Percentiles rank a stretch among this genome's conserved stretches.
Evolutionary conservation across 192 early-diverging fungal genomes (phyloP).

Genomic region (Coemansia sp.): DNA sequence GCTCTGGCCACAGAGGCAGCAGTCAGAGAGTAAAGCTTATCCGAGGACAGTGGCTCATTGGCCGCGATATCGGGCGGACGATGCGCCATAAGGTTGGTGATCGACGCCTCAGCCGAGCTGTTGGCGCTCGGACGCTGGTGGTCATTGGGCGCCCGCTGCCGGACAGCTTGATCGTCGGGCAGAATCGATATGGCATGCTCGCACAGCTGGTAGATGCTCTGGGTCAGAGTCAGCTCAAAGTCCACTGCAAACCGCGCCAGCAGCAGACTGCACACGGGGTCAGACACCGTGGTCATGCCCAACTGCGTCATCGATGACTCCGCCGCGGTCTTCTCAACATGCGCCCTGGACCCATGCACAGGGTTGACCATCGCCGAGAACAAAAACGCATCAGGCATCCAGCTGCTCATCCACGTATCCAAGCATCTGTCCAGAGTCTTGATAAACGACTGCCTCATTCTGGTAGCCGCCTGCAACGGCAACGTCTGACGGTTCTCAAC

Average conservation of each 20-base stretch:
- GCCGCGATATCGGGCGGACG: not conserved
- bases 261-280: conserved; percentile 47
- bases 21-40: conserved; percentile 29
- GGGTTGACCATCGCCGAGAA: conserved; percentile 26
- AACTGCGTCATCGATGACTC: conserved; percentile 28
- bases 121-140: conserved; percentile 4
- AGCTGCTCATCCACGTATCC: conserved; percentile 42
- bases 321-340: conserved; percentile 17
- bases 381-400: conserved; percentile 44
- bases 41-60: conserved; percentile 5
- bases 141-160: not conserved
- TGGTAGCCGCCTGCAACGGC: conserved; percentile 24
- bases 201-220: conserved; percentile 54
- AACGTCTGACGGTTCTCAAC: conserved; percentile 1
- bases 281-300: conserved; percentile 30
- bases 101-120: conserved; percentile 25
- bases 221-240: conserved; percentile 51
- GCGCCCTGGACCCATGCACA: conserved; percentile 18
- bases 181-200: conserved; percentile 45
- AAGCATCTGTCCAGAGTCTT: conserved; percentile 31
- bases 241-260: conserved; percentile 46
- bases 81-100: conserved; percentile 17
- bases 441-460: conserved; percentile 42
- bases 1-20: conserved; percentile 21
- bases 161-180: conserved; percentile 15